These are phyloP conservation scores for Clarireedia homoeocarpa DNA, from an alignment of 2,329 filamentous ascomycete genomes.

Conservation along the genomic window DNA sequence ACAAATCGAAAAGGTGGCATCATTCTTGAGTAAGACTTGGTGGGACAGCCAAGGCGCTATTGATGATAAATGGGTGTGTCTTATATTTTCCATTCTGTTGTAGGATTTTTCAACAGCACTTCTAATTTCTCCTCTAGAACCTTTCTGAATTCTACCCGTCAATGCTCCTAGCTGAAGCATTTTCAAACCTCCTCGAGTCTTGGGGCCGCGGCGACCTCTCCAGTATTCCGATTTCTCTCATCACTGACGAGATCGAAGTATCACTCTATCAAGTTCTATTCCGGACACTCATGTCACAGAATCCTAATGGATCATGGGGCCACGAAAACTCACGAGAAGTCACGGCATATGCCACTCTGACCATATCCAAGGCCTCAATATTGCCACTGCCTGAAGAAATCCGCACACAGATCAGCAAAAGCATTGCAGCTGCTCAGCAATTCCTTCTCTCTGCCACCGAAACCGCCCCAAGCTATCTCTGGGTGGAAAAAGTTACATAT, in stretches of 20 bases:
- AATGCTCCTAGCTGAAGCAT: background rate
- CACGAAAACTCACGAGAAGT: background rate
- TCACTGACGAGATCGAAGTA: background rate
- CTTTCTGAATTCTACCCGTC: background rate
- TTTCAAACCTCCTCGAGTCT: background rate
- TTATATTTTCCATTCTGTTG: too few relatives aligned
- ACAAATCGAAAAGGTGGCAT: background rate
- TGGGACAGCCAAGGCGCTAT: too few relatives aligned
- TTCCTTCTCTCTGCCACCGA: background rate
- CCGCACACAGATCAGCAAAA: background rate
- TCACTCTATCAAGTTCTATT: background rate
- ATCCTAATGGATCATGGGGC: background rate
- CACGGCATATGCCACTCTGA: background rate
- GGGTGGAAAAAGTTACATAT: background rate
- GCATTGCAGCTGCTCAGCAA: background rate
- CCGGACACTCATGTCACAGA: background rate
- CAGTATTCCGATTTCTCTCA: background rate
- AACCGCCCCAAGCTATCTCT: background rate
- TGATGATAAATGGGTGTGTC: too few relatives aligned
- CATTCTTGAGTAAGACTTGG: too few relatives aligned
- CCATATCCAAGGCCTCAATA: background rate
- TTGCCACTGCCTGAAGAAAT: background rate
- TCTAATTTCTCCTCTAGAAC: background rate
- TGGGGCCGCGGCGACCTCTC: background rate
- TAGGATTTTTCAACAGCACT: too few relatives aligned